These are phyloP conservation scores for Yamadazyma dendronema DNA, from an alignment of 1,139 yeast species.

Conservation along the genomic window DNA sequence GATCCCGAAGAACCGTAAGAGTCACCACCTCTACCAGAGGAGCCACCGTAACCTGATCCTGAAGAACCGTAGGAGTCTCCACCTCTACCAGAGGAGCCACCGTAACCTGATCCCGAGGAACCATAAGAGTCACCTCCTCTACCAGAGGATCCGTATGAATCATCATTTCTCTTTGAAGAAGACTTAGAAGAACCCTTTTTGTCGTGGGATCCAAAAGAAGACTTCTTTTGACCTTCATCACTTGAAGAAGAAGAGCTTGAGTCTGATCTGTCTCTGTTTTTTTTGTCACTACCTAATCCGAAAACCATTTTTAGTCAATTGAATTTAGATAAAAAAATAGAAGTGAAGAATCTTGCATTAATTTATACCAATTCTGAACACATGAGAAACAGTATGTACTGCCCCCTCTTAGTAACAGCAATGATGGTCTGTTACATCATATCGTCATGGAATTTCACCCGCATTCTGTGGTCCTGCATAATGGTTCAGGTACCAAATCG, in stretches of 20 bases:
- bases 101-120: constrained; percentile 16
- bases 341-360: background rate
- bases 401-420: background rate
- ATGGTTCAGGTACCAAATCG: constrained; percentile 2
- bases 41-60: constrained; percentile 17
- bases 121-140: constrained; percentile 21
- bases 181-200: constrained; percentile 7
- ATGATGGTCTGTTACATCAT: constrained; percentile 1
- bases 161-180: constrained; percentile 18
- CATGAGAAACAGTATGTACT: background rate
- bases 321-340: background rate
- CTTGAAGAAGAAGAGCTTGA: constrained; percentile 9
- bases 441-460: constrained; percentile 3
- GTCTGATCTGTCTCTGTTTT: constrained; percentile 8
- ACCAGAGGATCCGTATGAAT: constrained; percentile 21
- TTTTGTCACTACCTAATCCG: constrained; percentile 14
- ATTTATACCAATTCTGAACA: constrained; percentile 1
- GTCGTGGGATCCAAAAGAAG: constrained; percentile 18
- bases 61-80: constrained; percentile 19
- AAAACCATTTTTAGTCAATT: constrained; percentile 14
- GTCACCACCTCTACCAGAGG: constrained; percentile 15
- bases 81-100: constrained; percentile 11
- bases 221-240: constrained; percentile 3
- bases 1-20: constrained; percentile 22
- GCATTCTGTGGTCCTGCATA: background rate